phyloP scores from a whole-genome alignment of 345 rosid genomes.

The Microthlaspi erraticum region DNA sequence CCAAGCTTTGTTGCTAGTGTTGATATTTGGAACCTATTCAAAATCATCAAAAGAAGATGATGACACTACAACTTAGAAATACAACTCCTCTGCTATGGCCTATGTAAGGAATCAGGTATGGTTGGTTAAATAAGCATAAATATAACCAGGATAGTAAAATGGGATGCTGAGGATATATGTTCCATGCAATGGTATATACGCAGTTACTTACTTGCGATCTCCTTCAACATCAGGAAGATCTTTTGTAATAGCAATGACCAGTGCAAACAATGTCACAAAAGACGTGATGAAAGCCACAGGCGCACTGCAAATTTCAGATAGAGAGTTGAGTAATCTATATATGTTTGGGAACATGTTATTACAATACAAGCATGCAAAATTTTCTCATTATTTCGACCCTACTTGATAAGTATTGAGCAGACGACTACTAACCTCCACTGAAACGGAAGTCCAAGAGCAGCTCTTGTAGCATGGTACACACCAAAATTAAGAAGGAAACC shows the following conservation, averaged over 20 bases:
- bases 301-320: slow-evolving; percentile 57
- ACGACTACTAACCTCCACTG: slow-evolving; percentile 74
- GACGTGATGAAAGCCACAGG: slow-evolving; percentile 97
- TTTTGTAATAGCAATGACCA: slow-evolving; percentile 93
- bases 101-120: background rate
- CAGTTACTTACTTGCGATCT: slow-evolving; percentile 82
- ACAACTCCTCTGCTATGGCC: background rate
- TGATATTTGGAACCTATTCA: slow-evolving; percentile 82
- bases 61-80: background rate
- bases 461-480: slow-evolving; percentile 90
- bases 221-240: slow-evolving; percentile 99
- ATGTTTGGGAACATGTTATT: no score
- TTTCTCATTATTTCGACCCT: background rate
- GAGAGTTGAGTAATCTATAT: slow-evolving; percentile 4
- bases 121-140: slow-evolving; percentile 6
- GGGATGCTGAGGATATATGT: background rate
- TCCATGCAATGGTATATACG: slow-evolving; percentile 1
- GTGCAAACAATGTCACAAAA: slow-evolving; percentile 86
- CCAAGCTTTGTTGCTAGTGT: slow-evolving; percentile 94
- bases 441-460: slow-evolving; percentile 91
- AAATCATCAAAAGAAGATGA: background rate
- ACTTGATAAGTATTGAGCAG: background rate
- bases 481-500: slow-evolving; percentile 98
- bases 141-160: background rate
- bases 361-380: slow-evolving; percentile 12